These are phyloP conservation scores for Tetrahymena thermophila DNA, from an alignment of 73 alveolate genomes.

Conservation along the genomic window DNA sequence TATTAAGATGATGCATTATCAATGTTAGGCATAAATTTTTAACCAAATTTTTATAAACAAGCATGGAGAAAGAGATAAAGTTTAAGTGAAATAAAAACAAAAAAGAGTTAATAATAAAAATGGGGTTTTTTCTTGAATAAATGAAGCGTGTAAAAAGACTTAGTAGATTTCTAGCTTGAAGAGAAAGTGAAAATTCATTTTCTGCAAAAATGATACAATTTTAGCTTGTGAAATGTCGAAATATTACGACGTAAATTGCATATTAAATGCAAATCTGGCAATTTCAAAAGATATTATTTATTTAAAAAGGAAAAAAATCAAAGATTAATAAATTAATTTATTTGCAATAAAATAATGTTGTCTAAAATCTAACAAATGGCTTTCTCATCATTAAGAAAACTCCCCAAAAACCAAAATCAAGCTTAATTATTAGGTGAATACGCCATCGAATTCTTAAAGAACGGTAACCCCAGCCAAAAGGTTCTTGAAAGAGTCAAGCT, in stretches of 20 bases:
- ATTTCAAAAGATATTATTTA: neutral
- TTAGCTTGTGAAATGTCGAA: neutral
- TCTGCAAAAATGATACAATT: neutral
- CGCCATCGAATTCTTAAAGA: conserved; percentile 36
- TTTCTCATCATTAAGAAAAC: neutral
- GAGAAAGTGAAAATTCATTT: neutral
- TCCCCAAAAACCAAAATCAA: conserved; percentile 13
- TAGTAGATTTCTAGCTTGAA: neutral
- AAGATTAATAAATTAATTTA: neutral
- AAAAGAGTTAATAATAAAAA: neutral
- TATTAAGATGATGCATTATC: neutral
- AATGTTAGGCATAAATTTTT: neutral
- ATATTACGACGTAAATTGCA: neutral
- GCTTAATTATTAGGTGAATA: conserved; percentile 44
- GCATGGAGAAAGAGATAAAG: neutral
- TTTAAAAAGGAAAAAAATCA: neutral
- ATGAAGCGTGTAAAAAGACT: neutral
- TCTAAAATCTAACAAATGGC: neutral
- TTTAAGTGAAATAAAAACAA: neutral
- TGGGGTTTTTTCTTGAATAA: neutral
- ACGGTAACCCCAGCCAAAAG: conserved; percentile 38
- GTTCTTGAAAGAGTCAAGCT: conserved; percentile 59
- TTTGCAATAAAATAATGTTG: neutral
- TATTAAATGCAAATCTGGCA: neutral
- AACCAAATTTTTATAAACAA: neutral